Conservation (phyloP, 495 filamentous ascomycete species). For the Filosporella fistucella region DNA sequence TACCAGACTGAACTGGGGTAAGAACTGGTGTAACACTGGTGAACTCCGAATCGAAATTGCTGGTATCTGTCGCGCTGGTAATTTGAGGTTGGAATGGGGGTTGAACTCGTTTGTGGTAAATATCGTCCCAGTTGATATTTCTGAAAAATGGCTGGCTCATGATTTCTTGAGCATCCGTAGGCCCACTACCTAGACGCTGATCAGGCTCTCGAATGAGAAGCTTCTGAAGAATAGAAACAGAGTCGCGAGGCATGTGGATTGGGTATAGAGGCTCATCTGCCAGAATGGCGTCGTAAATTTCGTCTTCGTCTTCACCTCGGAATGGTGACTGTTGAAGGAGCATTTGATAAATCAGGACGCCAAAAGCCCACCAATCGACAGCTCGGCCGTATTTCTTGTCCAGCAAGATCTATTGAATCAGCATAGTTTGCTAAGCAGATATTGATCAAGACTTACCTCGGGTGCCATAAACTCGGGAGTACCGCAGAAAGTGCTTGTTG, state of each 20-base stretch:
- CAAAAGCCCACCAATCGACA: constrained; percentile 99
- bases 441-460: constrained; percentile 57
- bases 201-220: constrained; percentile 94
- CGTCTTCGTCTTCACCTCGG: constrained; percentile 98
- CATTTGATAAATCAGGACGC: constrained; percentile 99
- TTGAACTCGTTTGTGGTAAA: constrained; percentile 87
- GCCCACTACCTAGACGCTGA: constrained; percentile 83
- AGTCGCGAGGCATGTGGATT: constrained; percentile 98
- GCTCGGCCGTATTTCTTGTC: constrained; percentile 98
- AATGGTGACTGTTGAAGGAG: constrained; percentile 97
- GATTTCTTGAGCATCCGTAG: constrained; percentile 97
- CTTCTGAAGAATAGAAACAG: constrained; percentile 96
- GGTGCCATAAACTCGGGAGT: constrained; percentile 99
- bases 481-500: constrained; percentile 97
- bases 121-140: constrained; percentile 97
- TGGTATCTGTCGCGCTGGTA: constrained; percentile 89
- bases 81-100: constrained; percentile 90
- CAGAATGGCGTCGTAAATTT: constrained; percentile 99
- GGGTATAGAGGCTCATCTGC: constrained; percentile 97
- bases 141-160: constrained; percentile 99
- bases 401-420: constrained; percentile 72
- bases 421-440: not conserved
- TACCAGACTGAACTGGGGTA: constrained; percentile 96
- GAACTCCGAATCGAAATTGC: constrained; percentile 98
- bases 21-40: constrained; percentile 97